Conservation (phyloP, 441 rosid genomes). For the Gossypium schwendimanii region DNA sequence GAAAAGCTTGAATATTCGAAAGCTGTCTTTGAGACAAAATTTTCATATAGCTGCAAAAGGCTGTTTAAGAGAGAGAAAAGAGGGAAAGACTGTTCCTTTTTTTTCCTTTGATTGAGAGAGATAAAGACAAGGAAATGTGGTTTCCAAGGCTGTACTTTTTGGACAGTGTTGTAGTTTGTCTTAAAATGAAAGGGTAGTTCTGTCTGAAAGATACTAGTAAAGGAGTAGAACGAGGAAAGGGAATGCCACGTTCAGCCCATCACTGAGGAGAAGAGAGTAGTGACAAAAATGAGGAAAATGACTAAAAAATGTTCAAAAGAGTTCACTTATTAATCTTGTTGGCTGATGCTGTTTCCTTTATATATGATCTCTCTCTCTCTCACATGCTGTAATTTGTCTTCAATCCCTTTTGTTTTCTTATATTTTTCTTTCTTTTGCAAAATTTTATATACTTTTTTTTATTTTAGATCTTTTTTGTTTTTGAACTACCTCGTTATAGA, state of each 20-base stretch:
- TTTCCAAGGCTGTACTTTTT: not conserved
- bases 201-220: not conserved
- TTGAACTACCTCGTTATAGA: no score
- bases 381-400: not conserved
- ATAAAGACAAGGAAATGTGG: not conserved
- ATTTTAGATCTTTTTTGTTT: no score
- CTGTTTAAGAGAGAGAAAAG: conserved; percentile 16
- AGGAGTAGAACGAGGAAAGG: no score
- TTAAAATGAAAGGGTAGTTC: not conserved
- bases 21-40: conserved; percentile 25
- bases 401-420: not conserved
- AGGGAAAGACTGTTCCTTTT: not conserved
- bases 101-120: conserved; percentile 2
- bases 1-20: conserved; percentile 22
- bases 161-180: not conserved
- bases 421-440: not conserved
- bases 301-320: not conserved
- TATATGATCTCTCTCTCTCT: not conserved
- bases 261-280: no score
- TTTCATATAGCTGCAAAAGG: conserved; percentile 14
- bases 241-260: not conserved
- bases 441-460: not conserved
- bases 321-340: not conserved
- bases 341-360: not conserved
- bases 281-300: not conserved